Conservation (phyloP, 2,329 filamentous ascomycete genomes). For the Coniochaeta prunicola region DNA sequence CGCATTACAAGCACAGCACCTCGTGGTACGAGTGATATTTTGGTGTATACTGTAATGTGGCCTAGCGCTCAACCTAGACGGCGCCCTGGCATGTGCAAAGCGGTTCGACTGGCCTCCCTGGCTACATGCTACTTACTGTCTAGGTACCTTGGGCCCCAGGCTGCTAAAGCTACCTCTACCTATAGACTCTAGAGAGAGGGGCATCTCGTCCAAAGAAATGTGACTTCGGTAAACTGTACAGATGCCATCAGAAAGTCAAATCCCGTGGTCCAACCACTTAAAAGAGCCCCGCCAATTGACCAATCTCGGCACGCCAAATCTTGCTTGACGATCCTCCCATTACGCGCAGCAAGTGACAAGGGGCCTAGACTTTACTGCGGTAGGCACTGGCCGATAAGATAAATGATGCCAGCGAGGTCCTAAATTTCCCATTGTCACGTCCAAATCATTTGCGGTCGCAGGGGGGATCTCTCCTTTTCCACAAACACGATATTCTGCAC, state of each 20-base stretch:
- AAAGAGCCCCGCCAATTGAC: constrained; percentile 7
- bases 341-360: not conserved
- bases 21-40: not conserved
- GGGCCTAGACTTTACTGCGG: too few relatives aligned
- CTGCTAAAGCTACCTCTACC: too few relatives aligned
- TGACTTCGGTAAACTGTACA: not conserved
- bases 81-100: too few relatives aligned
- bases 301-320: constrained; percentile 10
- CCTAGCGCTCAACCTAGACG: too few relatives aligned
- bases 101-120: too few relatives aligned
- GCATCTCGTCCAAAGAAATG: not conserved
- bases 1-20: not conserved
- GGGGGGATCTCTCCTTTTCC: not conserved
- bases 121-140: too few relatives aligned
- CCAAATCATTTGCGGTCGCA: not conserved
- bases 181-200: too few relatives aligned
- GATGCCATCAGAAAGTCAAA: not conserved
- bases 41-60: too few relatives aligned
- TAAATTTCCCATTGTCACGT: constrained; percentile 1
- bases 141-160: too few relatives aligned
- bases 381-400: constrained; percentile 2
- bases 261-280: not conserved
- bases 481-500: not conserved
- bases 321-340: constrained; percentile 4
- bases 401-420: constrained; percentile 2